Percentiles rank a stretch among this genome's conserved stretches.
Conservation (phyloP, 352 stramenopile genomes). For the Phytophthora rubi region DNA sequence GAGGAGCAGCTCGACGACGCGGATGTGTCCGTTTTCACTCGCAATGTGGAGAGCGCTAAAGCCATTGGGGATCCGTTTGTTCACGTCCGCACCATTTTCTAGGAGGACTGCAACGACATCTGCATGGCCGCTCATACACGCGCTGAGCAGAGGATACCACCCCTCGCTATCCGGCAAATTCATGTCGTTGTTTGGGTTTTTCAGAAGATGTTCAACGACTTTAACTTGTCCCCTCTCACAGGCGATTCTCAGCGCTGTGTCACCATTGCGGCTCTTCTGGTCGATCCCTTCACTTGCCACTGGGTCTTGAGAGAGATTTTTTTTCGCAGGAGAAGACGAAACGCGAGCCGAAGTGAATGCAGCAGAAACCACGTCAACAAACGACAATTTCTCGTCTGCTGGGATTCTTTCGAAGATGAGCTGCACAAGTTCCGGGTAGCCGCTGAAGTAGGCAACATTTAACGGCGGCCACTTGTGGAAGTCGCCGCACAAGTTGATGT, state of each 20-base stretch:
- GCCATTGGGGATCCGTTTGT: neutral
- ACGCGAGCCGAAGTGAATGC: neutral
- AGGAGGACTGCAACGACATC: neutral
- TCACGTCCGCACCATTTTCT: neutral
- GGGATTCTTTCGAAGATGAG: slow-evolving; percentile 10
- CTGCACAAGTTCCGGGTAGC: slow-evolving; percentile 15
- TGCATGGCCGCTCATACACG: neutral
- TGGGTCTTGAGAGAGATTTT: neutral
- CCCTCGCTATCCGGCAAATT: slow-evolving; percentile 5
- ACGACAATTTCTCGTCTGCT: slow-evolving; percentile 2
- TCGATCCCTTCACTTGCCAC: slow-evolving; percentile 6
- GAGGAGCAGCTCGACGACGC: neutral
- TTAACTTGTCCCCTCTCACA: slow-evolving; percentile 7
- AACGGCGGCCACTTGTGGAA: slow-evolving; percentile 13
- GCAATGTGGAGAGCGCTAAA: slow-evolving; percentile 7
- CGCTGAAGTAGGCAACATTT: slow-evolving; percentile 16
- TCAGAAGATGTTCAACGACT: slow-evolving; percentile 2
- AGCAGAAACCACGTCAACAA: neutral
- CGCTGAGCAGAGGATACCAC: slow-evolving; percentile 1
- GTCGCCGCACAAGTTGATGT: slow-evolving; percentile 14
- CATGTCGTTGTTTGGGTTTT: slow-evolving; percentile 7
- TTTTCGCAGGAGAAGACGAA: neutral
- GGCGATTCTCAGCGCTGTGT: slow-evolving; percentile 11
- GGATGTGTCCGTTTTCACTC: neutral
- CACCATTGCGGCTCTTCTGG: slow-evolving; percentile 11